Conservation (phyloP, 2,329 filamentous ascomycete genomes). For the Xylaria sp. region DNA sequence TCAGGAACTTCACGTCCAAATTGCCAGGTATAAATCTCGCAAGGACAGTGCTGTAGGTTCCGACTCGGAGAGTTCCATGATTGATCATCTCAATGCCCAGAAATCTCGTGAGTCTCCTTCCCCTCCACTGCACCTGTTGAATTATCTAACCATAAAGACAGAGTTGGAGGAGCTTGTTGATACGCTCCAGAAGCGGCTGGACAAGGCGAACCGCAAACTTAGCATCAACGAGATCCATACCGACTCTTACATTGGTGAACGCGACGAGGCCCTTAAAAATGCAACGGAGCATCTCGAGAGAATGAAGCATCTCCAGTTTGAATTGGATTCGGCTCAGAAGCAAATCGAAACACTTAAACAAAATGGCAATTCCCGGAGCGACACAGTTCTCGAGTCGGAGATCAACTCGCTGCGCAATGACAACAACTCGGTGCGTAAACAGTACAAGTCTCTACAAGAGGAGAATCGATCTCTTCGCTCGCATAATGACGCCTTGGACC, state of each 20-base stretch:
- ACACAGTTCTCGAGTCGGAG: slow-evolving; percentile 43
- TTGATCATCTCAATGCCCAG: slow-evolving; percentile 51
- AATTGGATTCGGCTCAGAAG: slow-evolving; percentile 45
- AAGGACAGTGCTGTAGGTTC: slow-evolving; percentile 49
- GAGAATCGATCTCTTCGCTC: slow-evolving; percentile 51
- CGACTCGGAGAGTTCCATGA: slow-evolving; percentile 46
- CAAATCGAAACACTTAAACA: slow-evolving; percentile 44
- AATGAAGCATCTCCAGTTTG: slow-evolving; percentile 48
- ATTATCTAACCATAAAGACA: slow-evolving; percentile 30
- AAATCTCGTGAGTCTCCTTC: slow-evolving; percentile 55
- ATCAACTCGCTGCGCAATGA: slow-evolving; percentile 46
- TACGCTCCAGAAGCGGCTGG: slow-evolving; percentile 62
- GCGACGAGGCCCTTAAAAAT: slow-evolving; percentile 66
- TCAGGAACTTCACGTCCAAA: slow-evolving; percentile 51
- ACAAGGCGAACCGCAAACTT: slow-evolving; percentile 64
- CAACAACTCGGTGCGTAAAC: slow-evolving; percentile 45
- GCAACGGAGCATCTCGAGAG: slow-evolving; percentile 56
- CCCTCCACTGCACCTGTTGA: neutral
- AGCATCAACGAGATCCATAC: slow-evolving; percentile 66
- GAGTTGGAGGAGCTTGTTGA: slow-evolving; percentile 63
- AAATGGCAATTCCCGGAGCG: slow-evolving; percentile 34
- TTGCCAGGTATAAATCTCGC: slow-evolving; percentile 47
- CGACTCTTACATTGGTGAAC: slow-evolving; percentile 64
- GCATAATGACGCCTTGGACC: slow-evolving; percentile 44
- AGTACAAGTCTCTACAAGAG: slow-evolving; percentile 46